Base-by-base conservation (phyloP, 108 stramenopile species). In the Fistulifera solaris region DNA sequence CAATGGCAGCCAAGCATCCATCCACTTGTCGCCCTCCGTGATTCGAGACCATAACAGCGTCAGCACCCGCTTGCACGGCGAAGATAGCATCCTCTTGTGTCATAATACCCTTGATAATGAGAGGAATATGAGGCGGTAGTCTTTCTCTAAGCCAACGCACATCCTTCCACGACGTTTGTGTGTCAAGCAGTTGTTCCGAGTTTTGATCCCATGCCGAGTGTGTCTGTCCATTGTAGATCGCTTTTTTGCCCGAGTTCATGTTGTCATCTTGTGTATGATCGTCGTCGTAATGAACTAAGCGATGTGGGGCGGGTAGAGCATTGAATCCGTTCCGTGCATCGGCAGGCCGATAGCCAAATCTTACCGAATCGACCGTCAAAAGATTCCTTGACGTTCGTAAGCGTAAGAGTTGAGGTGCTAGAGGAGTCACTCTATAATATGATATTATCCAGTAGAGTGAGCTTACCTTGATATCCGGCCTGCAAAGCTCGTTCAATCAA, bases 1-100 rank as follows among this genome's bases (percentile, higher is more conserved):
- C 94, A 44, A 94, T 87, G 6, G 87, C 53, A 10, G 91, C 68
- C 41, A 85, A 53, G 17, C 76, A 71, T 38, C 87, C 91, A 78
- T 97, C 96, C 17, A 95, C 71, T 57, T 79, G 89, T 28, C 96
- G 73, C 16, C 91, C 96, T 58, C 96, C 96, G 63, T 97, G 96
- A 65, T 95, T 97, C 40, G 83, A 85, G 14, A 97, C 85, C 88
- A 90, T 83, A 61, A 97, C 82, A 27, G 67, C 94, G 72, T 95
- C 94, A 10, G 72, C 78, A 40, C 94, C 94, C 26, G 78, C 70
- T 24, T 71, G 53, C 0, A 95, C 62, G 7, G 93, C 89, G 48
- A 83, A 61, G 1, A 60, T 45, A 0, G 96, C 96, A 83, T 97
- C 96, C 72, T 94, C 93, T 11, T 79, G 81, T 2, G 90, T 87